phyloP scores from a whole-genome alignment of 768 basidiomycete species.

The Lactarius hatsudake region DNA sequence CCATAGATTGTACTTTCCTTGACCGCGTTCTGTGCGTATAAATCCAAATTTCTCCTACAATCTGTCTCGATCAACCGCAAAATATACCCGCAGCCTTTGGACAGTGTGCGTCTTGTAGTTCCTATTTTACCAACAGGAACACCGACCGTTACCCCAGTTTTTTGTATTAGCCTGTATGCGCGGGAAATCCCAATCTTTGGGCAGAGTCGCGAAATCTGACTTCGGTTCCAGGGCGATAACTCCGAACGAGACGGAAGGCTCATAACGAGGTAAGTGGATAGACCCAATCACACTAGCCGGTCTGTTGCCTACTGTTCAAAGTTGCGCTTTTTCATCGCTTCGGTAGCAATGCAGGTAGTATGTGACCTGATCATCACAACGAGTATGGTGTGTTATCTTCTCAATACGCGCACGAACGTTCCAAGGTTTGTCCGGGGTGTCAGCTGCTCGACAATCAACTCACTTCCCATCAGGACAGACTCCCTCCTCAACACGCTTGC shows the following conservation, averaged over 20 bases:
- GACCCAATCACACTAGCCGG: background rate
- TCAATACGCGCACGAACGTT: background rate
- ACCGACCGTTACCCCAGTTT: background rate
- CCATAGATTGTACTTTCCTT: background rate
- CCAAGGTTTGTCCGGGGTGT: background rate
- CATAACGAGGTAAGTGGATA: background rate
- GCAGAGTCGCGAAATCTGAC: background rate
- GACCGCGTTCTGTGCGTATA: background rate
- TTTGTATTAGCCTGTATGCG: background rate
- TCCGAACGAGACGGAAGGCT: background rate
- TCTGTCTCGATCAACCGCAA: background rate
- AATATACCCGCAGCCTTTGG: background rate
- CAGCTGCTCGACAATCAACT: background rate
- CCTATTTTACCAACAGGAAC: background rate
- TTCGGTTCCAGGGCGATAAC: background rate
- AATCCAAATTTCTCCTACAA: too few species aligned
- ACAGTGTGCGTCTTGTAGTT: background rate
- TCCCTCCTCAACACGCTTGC: background rate
- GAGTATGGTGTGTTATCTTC: background rate
- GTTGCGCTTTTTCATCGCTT: slow-evolving; percentile 4
- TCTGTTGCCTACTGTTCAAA: background rate
- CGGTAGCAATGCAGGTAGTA: background rate
- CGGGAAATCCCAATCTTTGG: background rate
- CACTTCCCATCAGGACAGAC: background rate
- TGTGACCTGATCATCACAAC: slow-evolving; percentile 1